Base-by-base conservation (phyloP, 2,329 filamentous ascomycete species). In the Aspergillus novofumigatus region DNA sequence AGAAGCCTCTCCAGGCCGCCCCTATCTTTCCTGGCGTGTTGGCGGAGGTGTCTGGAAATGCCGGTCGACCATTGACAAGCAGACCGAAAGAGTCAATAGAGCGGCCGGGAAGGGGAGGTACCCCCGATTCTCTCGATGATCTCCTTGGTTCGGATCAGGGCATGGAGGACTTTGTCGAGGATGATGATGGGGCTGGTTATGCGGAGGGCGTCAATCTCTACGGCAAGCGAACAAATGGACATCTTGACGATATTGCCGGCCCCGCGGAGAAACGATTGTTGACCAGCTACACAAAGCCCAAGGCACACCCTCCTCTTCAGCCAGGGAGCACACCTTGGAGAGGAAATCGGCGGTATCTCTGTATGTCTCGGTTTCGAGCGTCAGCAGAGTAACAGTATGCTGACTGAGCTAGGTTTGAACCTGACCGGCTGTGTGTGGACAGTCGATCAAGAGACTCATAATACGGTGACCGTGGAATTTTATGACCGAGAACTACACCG, bases 391-490 rank as follows among this genome's bases (percentile, higher is more conserved):
- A 49, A 26, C 9, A 38, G 11, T 29, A 54, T 60, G 55, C 72
- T 77, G 57, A 77, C 57, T 25, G 41, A 9, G 10, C 11, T 44
- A 79, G 78, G 76, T 69, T 83, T 97, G 44, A 97, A 97, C 70
- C 78, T 99, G 58, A 90, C 92, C 53, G 94, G 95, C 0, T 94
- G 95, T 68, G 90, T 97, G 8, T 99, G 94, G 91, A 97, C 93
- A 0, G 91, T 99, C 20, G 90, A 96, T 65, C 94, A 99, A 74
- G 92, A 97, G 68, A 90, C 89, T 0, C 89, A 93, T 66, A 86
- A 97, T 71, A 99, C 94, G 1, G 88, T 99, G 10, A 97, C 92
- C 0, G 92, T 97, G 1, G 94, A 97, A 68, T 99, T 99, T 72
- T 97, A 97, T 72, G 95, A 99, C 72, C 89, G 92, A 57, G 92